These are phyloP conservation scores for Paramecium biaurelia DNA, from an alignment of 73 alveolate species.

Conservation along the genomic window DNA sequence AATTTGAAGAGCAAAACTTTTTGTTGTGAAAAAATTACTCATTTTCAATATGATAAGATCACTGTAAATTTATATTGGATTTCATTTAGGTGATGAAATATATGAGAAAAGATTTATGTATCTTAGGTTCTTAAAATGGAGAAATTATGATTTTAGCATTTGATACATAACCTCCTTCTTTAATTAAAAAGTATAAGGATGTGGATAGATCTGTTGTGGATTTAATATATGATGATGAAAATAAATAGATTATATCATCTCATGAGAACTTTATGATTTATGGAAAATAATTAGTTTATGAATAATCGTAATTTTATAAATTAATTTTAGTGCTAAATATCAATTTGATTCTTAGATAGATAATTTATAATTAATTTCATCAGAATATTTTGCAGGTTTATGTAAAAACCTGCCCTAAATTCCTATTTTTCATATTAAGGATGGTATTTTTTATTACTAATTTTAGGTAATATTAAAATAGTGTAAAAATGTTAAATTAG, in stretches of 20 bases:
- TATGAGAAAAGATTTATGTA: background rate
- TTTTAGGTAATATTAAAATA: background rate
- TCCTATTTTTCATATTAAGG: background rate
- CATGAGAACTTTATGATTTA: background rate
- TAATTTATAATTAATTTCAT: background rate
- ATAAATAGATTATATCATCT: background rate
- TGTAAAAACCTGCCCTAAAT: background rate
- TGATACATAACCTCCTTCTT: background rate
- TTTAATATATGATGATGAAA: background rate
- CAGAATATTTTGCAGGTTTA: conserved; percentile 15
- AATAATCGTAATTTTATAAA: background rate
- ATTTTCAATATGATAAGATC: background rate
- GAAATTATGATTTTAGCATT: background rate
- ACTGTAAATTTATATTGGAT: background rate
- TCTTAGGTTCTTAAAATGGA: background rate
- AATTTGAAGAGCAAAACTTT: background rate
- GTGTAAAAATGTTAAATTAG: background rate
- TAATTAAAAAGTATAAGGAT: background rate
- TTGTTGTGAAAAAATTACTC: background rate
- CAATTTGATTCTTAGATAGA: background rate
- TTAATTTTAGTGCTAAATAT: background rate
- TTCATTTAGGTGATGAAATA: background rate
- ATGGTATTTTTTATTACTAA: background rate
- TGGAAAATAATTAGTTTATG: background rate
- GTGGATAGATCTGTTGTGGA: background rate